Conservation (phyloP, 2,329 filamentous ascomycete species). For the Hymenoscyphus salicellus region DNA sequence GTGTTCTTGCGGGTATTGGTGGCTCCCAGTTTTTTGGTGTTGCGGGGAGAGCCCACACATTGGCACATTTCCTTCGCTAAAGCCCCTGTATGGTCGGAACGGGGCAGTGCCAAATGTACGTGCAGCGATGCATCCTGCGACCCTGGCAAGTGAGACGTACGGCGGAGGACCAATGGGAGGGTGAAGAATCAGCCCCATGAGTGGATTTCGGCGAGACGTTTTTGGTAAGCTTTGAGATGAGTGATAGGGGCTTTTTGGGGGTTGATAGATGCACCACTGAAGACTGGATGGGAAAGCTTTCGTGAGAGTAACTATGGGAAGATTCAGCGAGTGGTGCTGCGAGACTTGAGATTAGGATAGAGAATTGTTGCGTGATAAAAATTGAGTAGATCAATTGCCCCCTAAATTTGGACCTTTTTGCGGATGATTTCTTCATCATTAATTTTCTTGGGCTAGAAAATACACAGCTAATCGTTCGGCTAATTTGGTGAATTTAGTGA, state of each 20-base stretch:
- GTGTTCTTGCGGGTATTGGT: background rate
- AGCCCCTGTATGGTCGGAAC: background rate
- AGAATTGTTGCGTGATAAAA: background rate
- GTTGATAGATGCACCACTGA: background rate
- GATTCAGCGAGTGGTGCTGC: background rate
- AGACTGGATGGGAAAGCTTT: no score
- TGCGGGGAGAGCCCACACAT: background rate
- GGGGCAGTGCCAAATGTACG: background rate
- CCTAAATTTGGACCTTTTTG: background rate
- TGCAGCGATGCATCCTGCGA: background rate
- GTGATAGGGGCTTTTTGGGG: background rate
- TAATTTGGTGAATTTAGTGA: background rate
- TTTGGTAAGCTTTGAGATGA: background rate
- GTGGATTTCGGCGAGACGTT: constrained; percentile 1
- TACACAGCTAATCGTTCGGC: no score
- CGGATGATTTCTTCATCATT: background rate
- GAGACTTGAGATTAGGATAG: background rate
- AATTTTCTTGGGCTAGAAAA: no score
- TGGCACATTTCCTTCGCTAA: background rate
- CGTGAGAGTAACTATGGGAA: background rate
- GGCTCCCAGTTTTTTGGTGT: background rate
- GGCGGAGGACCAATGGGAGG: background rate
- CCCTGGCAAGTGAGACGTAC: background rate
- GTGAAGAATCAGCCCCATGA: background rate
- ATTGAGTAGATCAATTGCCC: background rate